Conservation (phyloP, 129 eudicot genomes). For the Lactuca sativa region DNA sequence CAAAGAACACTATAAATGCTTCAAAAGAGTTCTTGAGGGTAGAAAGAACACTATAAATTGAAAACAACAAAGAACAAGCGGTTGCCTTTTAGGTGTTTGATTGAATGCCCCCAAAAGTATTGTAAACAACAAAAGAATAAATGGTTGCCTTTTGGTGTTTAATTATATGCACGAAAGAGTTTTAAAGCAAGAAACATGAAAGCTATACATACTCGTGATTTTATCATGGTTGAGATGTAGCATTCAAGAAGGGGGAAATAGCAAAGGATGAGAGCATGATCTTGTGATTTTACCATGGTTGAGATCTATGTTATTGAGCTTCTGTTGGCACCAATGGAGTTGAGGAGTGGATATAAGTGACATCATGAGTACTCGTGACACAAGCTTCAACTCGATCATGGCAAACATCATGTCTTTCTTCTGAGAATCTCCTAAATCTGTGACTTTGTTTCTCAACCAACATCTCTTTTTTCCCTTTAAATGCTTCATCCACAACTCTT, state of each 20-base stretch:
- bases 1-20: too few species aligned
- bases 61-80: too few species aligned
- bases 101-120: not conserved
- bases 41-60: too few species aligned
- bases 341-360: conserved; percentile 50
- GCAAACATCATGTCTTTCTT: conserved; percentile 40
- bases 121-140: not conserved
- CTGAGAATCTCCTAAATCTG: conserved; percentile 13
- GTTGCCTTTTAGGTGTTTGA: conserved; percentile 8
- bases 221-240: too few species aligned
- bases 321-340: conserved; percentile 59
- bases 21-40: too few species aligned
- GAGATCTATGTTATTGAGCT: conserved; percentile 43
- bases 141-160: not conserved
- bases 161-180: not conserved
- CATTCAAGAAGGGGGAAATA: conserved; percentile 42
- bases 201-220: not conserved
- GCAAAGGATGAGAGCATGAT: conserved; percentile 16
- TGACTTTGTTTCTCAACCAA: conserved; percentile 43
- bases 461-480: conserved; percentile 43
- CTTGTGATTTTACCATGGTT: conserved; percentile 31
- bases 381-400: conserved; percentile 49
- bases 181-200: not conserved
- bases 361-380: conserved; percentile 48
- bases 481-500: conserved; percentile 43